Evolutionary conservation across 2,329 filamentous ascomycete species (phyloP).

Genomic region (Beauveria bassiana): DNA sequence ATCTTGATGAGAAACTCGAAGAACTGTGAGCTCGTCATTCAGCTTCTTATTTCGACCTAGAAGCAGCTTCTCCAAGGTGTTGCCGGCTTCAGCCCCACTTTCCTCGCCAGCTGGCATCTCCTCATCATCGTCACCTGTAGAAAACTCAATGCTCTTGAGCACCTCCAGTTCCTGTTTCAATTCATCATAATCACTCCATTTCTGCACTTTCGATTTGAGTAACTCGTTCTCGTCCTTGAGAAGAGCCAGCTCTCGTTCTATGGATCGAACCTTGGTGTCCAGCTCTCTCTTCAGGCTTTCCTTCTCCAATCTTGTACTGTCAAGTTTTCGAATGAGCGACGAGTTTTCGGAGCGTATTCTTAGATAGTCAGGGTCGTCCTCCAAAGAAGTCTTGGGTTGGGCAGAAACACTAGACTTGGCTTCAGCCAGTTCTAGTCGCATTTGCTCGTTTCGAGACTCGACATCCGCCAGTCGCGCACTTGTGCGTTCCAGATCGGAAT

Average conservation of each 20-base stretch:
- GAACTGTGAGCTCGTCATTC: constrained; percentile 82
- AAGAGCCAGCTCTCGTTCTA: constrained; percentile 69
- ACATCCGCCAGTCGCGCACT: constrained; percentile 81
- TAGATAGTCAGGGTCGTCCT: constrained; percentile 86
- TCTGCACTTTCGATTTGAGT: constrained; percentile 73
- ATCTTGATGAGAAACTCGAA: constrained; percentile 91
- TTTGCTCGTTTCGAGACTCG: constrained; percentile 87
- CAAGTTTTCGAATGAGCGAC: constrained; percentile 79
- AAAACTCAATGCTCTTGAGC: constrained; percentile 95
- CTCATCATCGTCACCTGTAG: constrained; percentile 81
- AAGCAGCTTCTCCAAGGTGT: constrained; percentile 84
- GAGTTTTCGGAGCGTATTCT: constrained; percentile 90
- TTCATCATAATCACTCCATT: constrained; percentile 91
- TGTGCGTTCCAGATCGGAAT: constrained; percentile 83
- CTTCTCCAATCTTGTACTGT: constrained; percentile 74
- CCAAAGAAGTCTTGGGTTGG: constrained; percentile 54
- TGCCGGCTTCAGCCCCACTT: constrained; percentile 45
- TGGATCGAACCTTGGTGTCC: constrained; percentile 65
- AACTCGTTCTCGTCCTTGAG: constrained; percentile 74
- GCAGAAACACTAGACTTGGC: constrained; percentile 62
- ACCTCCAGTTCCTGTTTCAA: constrained; percentile 94
- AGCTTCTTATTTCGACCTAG: constrained; percentile 94
- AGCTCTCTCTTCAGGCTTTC: constrained; percentile 71
- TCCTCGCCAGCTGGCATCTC: constrained; percentile 41
- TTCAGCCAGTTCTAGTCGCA: constrained; percentile 84